A percentile compares a stretch with the other conserved stretches of the same genome.
These are phyloP conservation scores for Pleurotus giganteus DNA, from an alignment of 768 basidiomycete species.

Conservation along the genomic window DNA sequence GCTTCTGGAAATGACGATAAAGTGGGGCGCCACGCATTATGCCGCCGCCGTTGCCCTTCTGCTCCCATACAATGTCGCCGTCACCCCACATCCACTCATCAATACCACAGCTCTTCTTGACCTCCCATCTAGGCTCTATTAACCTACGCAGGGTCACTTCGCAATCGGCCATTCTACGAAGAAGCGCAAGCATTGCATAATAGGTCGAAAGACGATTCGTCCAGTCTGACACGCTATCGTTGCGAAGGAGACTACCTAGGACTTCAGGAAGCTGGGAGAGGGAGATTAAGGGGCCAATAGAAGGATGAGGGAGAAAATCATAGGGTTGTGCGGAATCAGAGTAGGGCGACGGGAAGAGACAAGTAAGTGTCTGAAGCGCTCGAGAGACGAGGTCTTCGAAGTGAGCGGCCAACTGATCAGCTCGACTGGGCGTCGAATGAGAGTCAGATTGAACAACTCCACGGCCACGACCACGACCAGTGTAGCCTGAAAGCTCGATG, in stretches of 20 bases:
- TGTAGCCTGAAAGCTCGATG: not conserved
- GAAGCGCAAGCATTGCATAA: slow-evolving; percentile 44
- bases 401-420: slow-evolving; percentile 20
- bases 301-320: slow-evolving; percentile 49
- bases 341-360: slow-evolving; percentile 47
- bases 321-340: slow-evolving; percentile 38
- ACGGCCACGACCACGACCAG: not conserved
- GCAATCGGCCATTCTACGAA: slow-evolving; percentile 48
- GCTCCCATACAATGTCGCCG: slow-evolving; percentile 41
- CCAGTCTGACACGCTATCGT: slow-evolving; percentile 58
- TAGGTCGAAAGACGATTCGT: slow-evolving; percentile 43
- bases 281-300: slow-evolving; percentile 37
- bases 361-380: slow-evolving; percentile 35
- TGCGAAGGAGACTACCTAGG: slow-evolving; percentile 45
- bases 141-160: slow-evolving; percentile 47
- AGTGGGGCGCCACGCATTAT: slow-evolving; percentile 37
- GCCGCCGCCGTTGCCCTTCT: slow-evolving; percentile 19
- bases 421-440: not conserved
- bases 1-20: slow-evolving; percentile 51
- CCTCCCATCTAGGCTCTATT: slow-evolving; percentile 37
- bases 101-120: slow-evolving; percentile 36
- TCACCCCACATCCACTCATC: slow-evolving; percentile 48
- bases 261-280: slow-evolving; percentile 46
- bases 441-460: not conserved
- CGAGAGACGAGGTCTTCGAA: slow-evolving; percentile 41